Evolutionary conservation across 352 stramenopile genomes (phyloP), one percentile per base, ranked within the genome.

Genomic region (Globisporangium heterothallicum): DNA sequence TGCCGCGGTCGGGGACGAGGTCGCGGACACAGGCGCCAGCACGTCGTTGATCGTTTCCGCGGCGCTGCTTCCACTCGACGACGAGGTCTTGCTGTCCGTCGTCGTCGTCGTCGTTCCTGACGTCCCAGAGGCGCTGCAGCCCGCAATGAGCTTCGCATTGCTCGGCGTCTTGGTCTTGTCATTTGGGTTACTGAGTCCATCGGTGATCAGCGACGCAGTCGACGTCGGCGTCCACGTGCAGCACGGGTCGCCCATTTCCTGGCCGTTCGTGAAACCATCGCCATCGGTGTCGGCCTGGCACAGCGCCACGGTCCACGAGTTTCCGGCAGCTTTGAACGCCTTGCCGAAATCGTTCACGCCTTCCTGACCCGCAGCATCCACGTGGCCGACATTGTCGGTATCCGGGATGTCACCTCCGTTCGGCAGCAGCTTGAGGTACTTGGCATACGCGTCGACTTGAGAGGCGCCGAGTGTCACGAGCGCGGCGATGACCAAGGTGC

Each of bases 231-330:
- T 82, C 84, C 84, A 94, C 43, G 64, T 74, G 59, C 84, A 95
- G 67, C 85, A 91, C 13, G 83, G 80, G 44, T 95, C 84, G 26
- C 84, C 82, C 4, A 95, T 73, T 45, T 95, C 84, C 58, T 89
- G 68, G 32, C 84, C 84, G 58, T 95, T 95, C 13, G 75, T 90
- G 61, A 82, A 84, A 18, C 85, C 85, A 48, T 95, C 85, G 50
- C 73, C 75, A 52, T 95, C 85, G 25, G 77, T 69, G 58, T 95
- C 85, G 27, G 66, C 58, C 40, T 78, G 34, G 46, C 84, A 95
- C 22, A 95, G 55, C 19, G 53, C 34, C 4, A 44, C 34, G 14
- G 53, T 78, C 84, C 84, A 92, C 2, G 53, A 42, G 50, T 74
- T 58, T 10, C 70, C 72, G 0, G 70, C 72, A 7, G 53, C 65